These are phyloP conservation scores for Diutina sp. DNA, from an alignment of 1,139 yeast genomes.

Conservation along the genomic window DNA sequence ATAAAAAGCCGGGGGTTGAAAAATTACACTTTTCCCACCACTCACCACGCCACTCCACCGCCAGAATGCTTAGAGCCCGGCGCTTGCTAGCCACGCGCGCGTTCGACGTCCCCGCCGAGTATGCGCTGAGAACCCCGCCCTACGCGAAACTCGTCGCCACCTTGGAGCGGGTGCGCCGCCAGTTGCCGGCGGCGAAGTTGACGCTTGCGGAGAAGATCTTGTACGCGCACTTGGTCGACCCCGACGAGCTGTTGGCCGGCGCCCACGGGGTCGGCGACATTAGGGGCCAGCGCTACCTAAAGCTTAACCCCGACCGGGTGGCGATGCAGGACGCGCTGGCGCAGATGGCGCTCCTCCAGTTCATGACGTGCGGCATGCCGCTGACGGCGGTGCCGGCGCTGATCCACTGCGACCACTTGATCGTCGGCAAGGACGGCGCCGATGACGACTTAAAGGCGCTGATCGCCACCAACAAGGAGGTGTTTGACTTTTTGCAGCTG, in stretches of 20 bases:
- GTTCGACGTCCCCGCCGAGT: slow-evolving; percentile 43
- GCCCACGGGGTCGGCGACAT: slow-evolving; percentile 35
- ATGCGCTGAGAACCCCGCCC: slow-evolving; percentile 69
- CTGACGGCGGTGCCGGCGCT: slow-evolving; percentile 87
- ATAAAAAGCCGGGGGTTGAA: neutral
- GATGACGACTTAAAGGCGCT: slow-evolving; percentile 61
- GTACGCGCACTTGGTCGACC: slow-evolving; percentile 80
- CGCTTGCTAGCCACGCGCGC: slow-evolving; percentile 3
- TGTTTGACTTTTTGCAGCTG: slow-evolving; percentile 80
- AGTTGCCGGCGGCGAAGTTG: slow-evolving; percentile 60
- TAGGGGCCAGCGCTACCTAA: slow-evolving; percentile 77
- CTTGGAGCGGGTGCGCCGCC: slow-evolving; percentile 45
- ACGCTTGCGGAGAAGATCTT: slow-evolving; percentile 90
- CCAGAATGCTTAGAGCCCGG: neutral
- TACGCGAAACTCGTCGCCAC: slow-evolving; percentile 62
- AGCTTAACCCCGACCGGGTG: slow-evolving; percentile 92
- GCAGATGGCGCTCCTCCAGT: slow-evolving; percentile 92
- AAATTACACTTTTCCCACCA: neutral
- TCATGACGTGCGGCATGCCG: slow-evolving; percentile 89
- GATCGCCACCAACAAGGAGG: slow-evolving; percentile 80
- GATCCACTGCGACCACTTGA: slow-evolving; percentile 94
- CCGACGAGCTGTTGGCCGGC: slow-evolving; percentile 58
- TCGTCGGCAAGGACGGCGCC: slow-evolving; percentile 92
- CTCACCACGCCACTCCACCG: neutral
- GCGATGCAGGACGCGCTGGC: slow-evolving; percentile 99